Base-by-base conservation (phyloP, 495 filamentous ascomycete genomes). In the Aspergillus nanangensis region DNA sequence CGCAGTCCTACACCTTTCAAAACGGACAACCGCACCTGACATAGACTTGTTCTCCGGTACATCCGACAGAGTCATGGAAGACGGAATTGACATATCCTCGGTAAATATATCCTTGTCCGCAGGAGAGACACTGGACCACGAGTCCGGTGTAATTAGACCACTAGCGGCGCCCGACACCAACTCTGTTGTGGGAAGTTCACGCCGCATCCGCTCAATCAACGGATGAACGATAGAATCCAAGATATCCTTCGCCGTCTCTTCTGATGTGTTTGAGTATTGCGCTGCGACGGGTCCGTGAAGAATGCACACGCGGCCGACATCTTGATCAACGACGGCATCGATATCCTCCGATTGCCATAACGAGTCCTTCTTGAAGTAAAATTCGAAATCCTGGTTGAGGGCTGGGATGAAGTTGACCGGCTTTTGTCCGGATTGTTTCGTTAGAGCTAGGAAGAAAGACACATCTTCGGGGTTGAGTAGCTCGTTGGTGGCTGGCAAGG, bases 331-430 rank as follows among this genome's bases (percentile, higher is more conserved):
- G 19, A 72, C 65, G 2, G 69, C 67, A 22, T 65, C 69, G 15
- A 70, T 32, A 38, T 70, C 62, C 44, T 72, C 67, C 0, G 65
- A 61, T 38, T 72, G 69, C 69, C 69, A 72, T 3, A 72, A 39
- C 2, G 65, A 70, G 38, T 72, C 69, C 29, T 72, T 72, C 38
- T 72, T 72, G 57, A 72, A 72, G 38, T 58, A 72, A 13, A 48
- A 58, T 41, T 72, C 69, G 24, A 72, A 72, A 27, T 66, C 56
- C 5, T 70, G 62, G 25, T 72, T 60, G 0, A 72, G 33, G 5
- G 47, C 46, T 3, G 67, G 67, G 15, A 70, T 53, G 36, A 72
- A 72, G 8, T 58, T 57, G 1, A 72, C 66, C 1, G 69, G 67
- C 39, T 69, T 72, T 18, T 60, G 56, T 7, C 56, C 53, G 2